Conservation (phyloP, 2,329 filamentous ascomycete genomes). For the Diplodia sapinea region DNA sequence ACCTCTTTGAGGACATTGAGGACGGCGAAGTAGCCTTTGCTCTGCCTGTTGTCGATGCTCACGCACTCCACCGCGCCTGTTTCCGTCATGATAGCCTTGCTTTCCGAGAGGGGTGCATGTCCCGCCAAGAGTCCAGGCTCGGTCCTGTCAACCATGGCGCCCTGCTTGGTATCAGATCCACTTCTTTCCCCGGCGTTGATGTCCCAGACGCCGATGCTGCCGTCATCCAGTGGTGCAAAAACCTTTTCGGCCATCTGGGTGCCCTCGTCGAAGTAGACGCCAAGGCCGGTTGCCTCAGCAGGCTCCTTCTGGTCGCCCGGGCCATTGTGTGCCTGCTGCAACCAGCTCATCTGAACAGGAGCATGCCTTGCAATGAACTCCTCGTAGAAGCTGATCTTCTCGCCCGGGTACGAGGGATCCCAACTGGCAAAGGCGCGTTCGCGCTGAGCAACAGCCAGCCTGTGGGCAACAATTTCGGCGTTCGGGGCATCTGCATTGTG, state of each 20-base stretch:
- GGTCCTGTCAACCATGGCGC: slow-evolving; percentile 65
- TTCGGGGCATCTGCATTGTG: slow-evolving; percentile 41
- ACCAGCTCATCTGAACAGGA: slow-evolving; percentile 76
- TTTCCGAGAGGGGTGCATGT: slow-evolving; percentile 49
- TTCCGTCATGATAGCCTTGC: slow-evolving; percentile 68
- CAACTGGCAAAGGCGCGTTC: slow-evolving; percentile 69
- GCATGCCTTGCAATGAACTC: slow-evolving; percentile 86
- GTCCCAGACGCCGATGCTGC: slow-evolving; percentile 87
- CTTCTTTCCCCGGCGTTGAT: not conserved
- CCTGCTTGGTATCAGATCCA: slow-evolving; percentile 49
- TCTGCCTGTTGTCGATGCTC: slow-evolving; percentile 71
- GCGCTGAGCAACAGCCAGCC: slow-evolving; percentile 49
- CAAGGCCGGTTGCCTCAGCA: slow-evolving; percentile 75
- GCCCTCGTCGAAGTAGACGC: slow-evolving; percentile 63
- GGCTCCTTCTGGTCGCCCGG: slow-evolving; percentile 50
- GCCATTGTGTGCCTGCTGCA: slow-evolving; percentile 64
- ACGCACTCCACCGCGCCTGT: slow-evolving; percentile 79
- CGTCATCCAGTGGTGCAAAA: slow-evolving; percentile 82
- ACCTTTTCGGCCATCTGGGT: slow-evolving; percentile 63
- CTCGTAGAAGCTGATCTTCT: slow-evolving; percentile 81
- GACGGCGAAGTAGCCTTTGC: slow-evolving; percentile 79
- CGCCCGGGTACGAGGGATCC: slow-evolving; percentile 77
- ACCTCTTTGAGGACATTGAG: slow-evolving; percentile 79
- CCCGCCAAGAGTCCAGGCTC: slow-evolving; percentile 66
- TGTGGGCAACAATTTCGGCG: slow-evolving; percentile 41